phyloP scores from a whole-genome alignment of 495 filamentous ascomycete genomes.

The Haplographium delicatum region DNA sequence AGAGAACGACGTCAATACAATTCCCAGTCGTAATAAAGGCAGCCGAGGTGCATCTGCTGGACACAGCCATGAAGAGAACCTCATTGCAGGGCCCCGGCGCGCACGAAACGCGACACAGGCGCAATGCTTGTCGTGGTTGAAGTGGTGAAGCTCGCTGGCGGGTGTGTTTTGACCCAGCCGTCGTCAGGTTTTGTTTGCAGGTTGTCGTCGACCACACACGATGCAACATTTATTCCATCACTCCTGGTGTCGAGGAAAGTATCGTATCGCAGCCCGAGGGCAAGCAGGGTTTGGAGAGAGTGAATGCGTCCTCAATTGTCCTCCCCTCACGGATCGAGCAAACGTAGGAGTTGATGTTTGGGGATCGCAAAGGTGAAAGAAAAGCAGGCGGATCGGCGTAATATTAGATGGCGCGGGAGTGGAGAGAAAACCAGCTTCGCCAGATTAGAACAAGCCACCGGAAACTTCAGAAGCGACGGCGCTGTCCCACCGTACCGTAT shows the following conservation, averaged over 20 bases:
- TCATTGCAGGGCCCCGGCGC: constrained; percentile 22
- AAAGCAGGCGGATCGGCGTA: too few species aligned
- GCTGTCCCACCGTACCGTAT: too few species aligned
- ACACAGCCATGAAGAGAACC: constrained; percentile 22
- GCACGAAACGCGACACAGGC: not conserved
- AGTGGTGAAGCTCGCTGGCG: constrained; percentile 9
- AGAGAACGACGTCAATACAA: constrained; percentile 21
- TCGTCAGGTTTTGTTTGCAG: not conserved
- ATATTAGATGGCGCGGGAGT: too few species aligned
- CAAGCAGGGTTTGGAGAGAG: too few species aligned
- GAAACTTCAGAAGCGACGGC: too few species aligned
- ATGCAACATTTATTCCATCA: constrained; percentile 22
- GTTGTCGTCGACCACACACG: constrained; percentile 2
- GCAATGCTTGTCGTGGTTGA: not conserved
- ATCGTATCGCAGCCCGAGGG: too few species aligned
- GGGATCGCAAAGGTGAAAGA: too few species aligned
- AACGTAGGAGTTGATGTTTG: not conserved
- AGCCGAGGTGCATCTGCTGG: constrained; percentile 9
- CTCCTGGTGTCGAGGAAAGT: not conserved
- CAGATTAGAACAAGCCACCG: constrained; percentile 8
- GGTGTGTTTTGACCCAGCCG: constrained; percentile 11
- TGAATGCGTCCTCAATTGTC: constrained; percentile 1
- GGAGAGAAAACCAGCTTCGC: not conserved
- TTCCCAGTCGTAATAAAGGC: constrained; percentile 8
- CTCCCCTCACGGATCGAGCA: not conserved